phyloP scores from a whole-genome alignment of 441 rosid species.

The Brassica hybrid region DNA sequence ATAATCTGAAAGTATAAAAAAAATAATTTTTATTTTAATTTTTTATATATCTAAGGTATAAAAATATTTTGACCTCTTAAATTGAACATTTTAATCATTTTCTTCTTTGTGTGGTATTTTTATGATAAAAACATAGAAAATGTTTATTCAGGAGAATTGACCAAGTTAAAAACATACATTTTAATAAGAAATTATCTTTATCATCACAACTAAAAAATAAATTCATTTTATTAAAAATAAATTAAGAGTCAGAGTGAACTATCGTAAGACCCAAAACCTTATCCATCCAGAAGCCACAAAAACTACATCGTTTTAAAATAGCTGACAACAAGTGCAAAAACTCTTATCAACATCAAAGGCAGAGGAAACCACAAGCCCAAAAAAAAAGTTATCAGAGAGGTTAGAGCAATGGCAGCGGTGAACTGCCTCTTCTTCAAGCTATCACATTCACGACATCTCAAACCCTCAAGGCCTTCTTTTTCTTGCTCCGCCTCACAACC shows the following conservation, averaged over 20 bases:
- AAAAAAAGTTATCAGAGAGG: constrained; percentile 7
- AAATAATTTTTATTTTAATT: too few relatives aligned
- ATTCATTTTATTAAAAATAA: neutral
- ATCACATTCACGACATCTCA: constrained; percentile 15
- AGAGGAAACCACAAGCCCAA: neutral
- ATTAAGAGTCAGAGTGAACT: neutral
- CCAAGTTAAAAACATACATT: neutral
- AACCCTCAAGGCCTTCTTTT: neutral
- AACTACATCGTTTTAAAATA: neutral
- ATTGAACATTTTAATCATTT: too few relatives aligned
- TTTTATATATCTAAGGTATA: too few relatives aligned
- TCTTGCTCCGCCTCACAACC: constrained; percentile 1
- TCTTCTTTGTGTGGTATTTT: too few relatives aligned
- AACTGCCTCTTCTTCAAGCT: constrained; percentile 54
- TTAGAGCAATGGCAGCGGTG: constrained; percentile 60
- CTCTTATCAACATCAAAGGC: constrained; percentile 28
- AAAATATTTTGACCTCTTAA: too few relatives aligned
- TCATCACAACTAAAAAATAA: neutral
- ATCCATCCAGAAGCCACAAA: constrained; percentile 21
- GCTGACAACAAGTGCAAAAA: neutral
- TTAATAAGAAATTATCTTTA: neutral
- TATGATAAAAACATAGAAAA: too few relatives aligned
- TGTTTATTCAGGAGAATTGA: too few relatives aligned
- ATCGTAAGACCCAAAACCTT: constrained; percentile 13
- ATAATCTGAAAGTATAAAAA: too few relatives aligned